Base-by-base conservation (phyloP, 768 basidiomycete species). In the Lenzites betulinus region DNA sequence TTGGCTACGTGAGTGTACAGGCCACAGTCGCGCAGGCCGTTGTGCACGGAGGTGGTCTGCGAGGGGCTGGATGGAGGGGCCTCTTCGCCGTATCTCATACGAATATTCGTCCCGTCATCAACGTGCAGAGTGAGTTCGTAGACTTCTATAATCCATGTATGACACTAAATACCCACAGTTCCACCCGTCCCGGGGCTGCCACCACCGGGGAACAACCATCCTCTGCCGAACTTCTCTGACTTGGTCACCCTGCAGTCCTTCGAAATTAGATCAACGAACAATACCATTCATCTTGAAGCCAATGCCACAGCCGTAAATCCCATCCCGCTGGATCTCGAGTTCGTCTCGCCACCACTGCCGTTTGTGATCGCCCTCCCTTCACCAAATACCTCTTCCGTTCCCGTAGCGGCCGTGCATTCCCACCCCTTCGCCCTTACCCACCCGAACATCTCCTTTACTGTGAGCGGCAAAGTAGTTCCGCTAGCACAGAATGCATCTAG, bases 181-280 rank as follows among this genome's bases (percentile, higher is more conserved):
- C 88, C 87, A 8, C 69, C 75, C 8, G 65, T 92, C 8, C 87
- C 89, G 43, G 88, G 87, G 4, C 73, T 92, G 16, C 90, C 90
- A 18, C 71, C 73, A 20, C 86, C 87, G 3, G 86, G 85, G 16
- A 65, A 72, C 11, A 73, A 78, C 51, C 65, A 63, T 1, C 82
- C 84, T 8, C 76, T 86, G 3, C 90, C 88, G 12, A 71, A 79
- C 7, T 67, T 89, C 42, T 78, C 84, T 4, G 75, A 87, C 58
- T 77, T 92, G 5, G 70, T 92, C 50, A 84, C 81, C 0, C 75
- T 93, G 7, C 73, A 81, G 54, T 80, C 81, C 4, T 88, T 92
- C 70, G 70, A 74, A n/a, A 67, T 81, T 33, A 69, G 69, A 28
- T 78, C 79, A 15, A 65, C 68, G 15, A 33, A 70, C 33, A 65